phyloP scores from a whole-genome alignment of 495 filamentous ascomycete species.

The Usnea hakonensis region DNA sequence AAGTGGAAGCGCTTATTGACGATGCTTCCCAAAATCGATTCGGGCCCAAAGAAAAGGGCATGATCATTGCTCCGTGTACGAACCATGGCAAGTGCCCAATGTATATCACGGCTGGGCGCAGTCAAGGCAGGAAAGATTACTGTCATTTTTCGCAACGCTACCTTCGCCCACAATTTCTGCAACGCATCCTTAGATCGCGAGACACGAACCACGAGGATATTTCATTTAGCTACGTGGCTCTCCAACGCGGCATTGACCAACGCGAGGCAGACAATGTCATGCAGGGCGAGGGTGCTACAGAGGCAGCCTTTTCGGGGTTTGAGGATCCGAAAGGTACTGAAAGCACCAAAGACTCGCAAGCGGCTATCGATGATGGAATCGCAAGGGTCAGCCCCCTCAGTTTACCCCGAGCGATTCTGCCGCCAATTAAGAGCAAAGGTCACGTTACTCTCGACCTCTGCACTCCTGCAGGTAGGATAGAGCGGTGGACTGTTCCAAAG shows the following conservation, averaged over 20 bases:
- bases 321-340: conserved; percentile 28
- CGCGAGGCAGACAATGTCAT: conserved; percentile 34
- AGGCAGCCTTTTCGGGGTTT: conserved; percentile 46
- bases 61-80: conserved; percentile 94
- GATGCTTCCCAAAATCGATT: conserved; percentile 31
- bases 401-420: conserved; percentile 68
- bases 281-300: conserved; percentile 38
- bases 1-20: conserved; percentile 36
- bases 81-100: conserved; percentile 85
- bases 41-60: conserved; percentile 60
- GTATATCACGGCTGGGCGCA: conserved; percentile 62
- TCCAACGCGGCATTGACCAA: conserved; percentile 66
- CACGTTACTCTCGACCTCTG: conserved; percentile 89
- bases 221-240: conserved; percentile 76
- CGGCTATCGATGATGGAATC: conserved; percentile 2
- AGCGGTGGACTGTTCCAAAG: conserved; percentile 86
- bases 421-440: conserved; percentile 76
- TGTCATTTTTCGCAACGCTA: conserved; percentile 89
- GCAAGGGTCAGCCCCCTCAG: conserved; percentile 48
- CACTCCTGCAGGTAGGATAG: conserved; percentile 76
- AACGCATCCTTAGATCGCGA: conserved; percentile 61
- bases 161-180: conserved; percentile 73
- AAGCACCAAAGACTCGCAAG: conserved; percentile 3
- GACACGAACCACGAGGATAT: conserved; percentile 85
- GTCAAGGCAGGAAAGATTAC: conserved; percentile 70